Conservation (phyloP, 805 yeast genomes). For the Candida orba region DNA sequence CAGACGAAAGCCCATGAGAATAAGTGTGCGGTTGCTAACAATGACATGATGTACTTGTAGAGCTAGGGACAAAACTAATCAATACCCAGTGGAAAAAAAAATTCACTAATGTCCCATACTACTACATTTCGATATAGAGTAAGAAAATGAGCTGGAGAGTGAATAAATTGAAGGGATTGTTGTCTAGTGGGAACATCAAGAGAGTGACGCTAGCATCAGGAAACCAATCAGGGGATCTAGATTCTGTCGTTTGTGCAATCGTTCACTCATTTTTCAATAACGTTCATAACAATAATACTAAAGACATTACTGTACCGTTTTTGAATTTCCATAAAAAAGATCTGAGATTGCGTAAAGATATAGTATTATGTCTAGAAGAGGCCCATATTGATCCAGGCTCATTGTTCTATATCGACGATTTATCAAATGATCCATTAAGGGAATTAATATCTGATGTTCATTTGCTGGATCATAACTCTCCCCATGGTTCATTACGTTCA, state of each 20-base stretch:
- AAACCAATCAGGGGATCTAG: constrained; percentile 83
- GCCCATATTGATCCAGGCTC: constrained; percentile 40
- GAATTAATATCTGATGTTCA: constrained; percentile 33
- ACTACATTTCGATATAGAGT: too few species aligned
- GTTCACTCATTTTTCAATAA: constrained; percentile 57
- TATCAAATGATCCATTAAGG: constrained; percentile 6
- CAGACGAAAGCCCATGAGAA: constrained; percentile 39
- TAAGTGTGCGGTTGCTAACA: constrained; percentile 33
- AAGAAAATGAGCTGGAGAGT: not conserved
- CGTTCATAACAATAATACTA: constrained; percentile 14
- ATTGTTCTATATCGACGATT: constrained; percentile 64
- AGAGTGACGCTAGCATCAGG: constrained; percentile 50
- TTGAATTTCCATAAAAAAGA: constrained; percentile 67
- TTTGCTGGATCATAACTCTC: constrained; percentile 78
- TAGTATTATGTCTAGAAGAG: constrained; percentile 42
- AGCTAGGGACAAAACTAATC: not conserved
- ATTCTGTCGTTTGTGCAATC: constrained; percentile 75
- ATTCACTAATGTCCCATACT: not conserved
- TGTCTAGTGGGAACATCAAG: not conserved
- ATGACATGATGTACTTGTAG: constrained; percentile 10
- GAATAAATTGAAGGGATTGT: not conserved
- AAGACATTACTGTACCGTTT: constrained; percentile 51
- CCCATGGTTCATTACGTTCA: constrained; percentile 40
- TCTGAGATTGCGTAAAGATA: constrained; percentile 63
- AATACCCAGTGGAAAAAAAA: not conserved